phyloP scores from a whole-genome alignment of 2,329 filamentous ascomycete species.

The Penicillium italicum region DNA sequence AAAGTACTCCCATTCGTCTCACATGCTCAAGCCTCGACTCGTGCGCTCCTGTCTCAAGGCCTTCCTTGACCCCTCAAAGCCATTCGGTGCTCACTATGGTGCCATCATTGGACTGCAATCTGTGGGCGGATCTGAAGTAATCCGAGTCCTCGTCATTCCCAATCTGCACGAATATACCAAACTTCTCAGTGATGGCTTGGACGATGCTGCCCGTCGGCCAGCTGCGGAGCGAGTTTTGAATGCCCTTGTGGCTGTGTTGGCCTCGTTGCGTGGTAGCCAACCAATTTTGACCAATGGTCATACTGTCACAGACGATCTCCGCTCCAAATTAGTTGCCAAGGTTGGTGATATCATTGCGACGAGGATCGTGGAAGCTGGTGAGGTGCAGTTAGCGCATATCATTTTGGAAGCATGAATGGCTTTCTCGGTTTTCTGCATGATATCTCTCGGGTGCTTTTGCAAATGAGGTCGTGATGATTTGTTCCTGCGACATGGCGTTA shows the following conservation, averaged over 20 bases:
- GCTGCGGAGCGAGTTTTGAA: conserved; percentile 60
- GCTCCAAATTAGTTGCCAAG: conserved; percentile 36
- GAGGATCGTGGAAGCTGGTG: conserved; percentile 41
- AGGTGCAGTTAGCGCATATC: conserved; percentile 40
- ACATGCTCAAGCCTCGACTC: conserved; percentile 79
- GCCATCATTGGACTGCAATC: conserved; percentile 75
- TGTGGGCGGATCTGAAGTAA: conserved; percentile 66
- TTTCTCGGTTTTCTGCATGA: not conserved
- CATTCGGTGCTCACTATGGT: conserved; percentile 81
- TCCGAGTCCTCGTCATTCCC: conserved; percentile 62
- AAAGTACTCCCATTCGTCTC: conserved; percentile 77
- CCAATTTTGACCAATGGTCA: conserved; percentile 41
- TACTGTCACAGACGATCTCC: conserved; percentile 37
- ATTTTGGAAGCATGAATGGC: conserved; percentile 32
- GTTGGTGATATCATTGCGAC: conserved; percentile 43
- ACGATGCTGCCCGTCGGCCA: conserved; percentile 49
- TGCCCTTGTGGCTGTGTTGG: conserved; percentile 56
- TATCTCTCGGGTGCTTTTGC: not conserved
- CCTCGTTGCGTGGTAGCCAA: conserved; percentile 50
- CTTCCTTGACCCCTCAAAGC: conserved; percentile 81
- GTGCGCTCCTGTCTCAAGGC: conserved; percentile 90
- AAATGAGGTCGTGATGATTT: not conserved
- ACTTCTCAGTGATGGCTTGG: conserved; percentile 55
- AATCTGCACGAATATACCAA: conserved; percentile 63
- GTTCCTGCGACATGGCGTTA: conserved; percentile 14